Conservation (phyloP, 2,329 filamentous ascomycete genomes). For the Colletotrichum chlorophyti region DNA sequence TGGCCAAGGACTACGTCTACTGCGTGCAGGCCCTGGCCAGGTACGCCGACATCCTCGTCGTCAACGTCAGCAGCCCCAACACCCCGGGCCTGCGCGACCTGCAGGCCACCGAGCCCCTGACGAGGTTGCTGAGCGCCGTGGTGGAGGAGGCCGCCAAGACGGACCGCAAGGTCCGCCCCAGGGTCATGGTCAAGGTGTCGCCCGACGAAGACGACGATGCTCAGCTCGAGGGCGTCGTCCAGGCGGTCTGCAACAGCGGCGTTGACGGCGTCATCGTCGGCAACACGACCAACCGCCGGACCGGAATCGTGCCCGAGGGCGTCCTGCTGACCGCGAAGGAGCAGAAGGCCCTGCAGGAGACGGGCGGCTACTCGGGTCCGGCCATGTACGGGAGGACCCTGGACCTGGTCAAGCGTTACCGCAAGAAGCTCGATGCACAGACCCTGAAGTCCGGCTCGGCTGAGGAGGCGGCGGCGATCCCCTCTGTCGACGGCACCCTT, state of each 20-base stretch:
- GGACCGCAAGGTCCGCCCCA: slow-evolving; percentile 74
- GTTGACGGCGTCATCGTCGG: slow-evolving; percentile 97
- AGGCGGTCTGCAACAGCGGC: slow-evolving; percentile 81
- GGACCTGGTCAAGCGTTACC: slow-evolving; percentile 80
- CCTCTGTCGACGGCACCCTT: slow-evolving; percentile 39
- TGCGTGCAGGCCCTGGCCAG: slow-evolving; percentile 83
- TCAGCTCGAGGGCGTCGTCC: slow-evolving; percentile 87
- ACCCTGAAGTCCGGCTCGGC: slow-evolving; percentile 44
- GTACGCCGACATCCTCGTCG: slow-evolving; percentile 95
- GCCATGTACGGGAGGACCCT: slow-evolving; percentile 85
- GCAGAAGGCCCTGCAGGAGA: slow-evolving; percentile 71
- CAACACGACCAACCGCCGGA: slow-evolving; percentile 90
- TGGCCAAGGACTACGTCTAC: slow-evolving; percentile 84
- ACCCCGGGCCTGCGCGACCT: slow-evolving; percentile 89
- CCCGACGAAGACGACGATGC: slow-evolving; percentile 89
- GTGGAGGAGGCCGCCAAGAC: slow-evolving; percentile 77
- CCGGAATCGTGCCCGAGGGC: slow-evolving; percentile 72
- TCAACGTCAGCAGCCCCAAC: slow-evolving; percentile 97
- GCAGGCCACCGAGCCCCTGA: slow-evolving; percentile 84
- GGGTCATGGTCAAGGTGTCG: slow-evolving; percentile 97
- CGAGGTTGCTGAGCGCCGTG: slow-evolving; percentile 80
- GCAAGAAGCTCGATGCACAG: slow-evolving; percentile 67
- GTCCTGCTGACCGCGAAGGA: slow-evolving; percentile 72
- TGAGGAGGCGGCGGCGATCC: slow-evolving; percentile 35
- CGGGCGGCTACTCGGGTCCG: slow-evolving; percentile 90